These are phyloP conservation scores for Agaricales sp. DNA, from an alignment of 1,284 basidiomycete genomes.

Conservation along the genomic window DNA sequence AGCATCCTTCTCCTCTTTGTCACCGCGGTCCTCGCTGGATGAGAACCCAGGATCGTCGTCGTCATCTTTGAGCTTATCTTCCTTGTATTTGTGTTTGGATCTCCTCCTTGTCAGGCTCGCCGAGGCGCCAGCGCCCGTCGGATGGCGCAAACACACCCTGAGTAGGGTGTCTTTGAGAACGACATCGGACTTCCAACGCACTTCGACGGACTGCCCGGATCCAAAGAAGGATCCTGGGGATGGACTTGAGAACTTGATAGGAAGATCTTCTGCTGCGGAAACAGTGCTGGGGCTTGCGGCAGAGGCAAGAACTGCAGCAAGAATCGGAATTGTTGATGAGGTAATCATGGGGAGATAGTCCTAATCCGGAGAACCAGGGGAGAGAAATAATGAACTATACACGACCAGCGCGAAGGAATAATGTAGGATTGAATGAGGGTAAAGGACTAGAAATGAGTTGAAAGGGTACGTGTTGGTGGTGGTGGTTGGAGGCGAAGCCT, in stretches of 20 bases:
- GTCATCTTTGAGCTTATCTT: no score
- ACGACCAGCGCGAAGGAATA: not conserved
- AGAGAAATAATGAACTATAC: not conserved
- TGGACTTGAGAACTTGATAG: not conserved
- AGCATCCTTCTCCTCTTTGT: not conserved
- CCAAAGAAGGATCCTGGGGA: not conserved
- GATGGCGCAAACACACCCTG: not conserved
- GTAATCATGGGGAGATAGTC: not conserved
- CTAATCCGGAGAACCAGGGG: not conserved
- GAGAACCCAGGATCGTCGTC: no score
- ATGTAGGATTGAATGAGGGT: not conserved
- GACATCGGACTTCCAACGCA: not conserved
- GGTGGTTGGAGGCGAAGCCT: not conserved
- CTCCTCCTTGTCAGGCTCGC: no score
- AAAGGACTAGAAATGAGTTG: not conserved
- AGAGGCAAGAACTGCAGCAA: not conserved
- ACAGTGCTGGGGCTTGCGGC: not conserved
- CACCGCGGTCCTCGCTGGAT: not conserved
- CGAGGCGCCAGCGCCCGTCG: no score
- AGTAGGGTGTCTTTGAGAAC: not conserved
- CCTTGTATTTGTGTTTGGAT: no score
- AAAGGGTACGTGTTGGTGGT: no score
- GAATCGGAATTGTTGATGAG: not conserved
- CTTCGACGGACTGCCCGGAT: not conserved
- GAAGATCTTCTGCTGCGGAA: not conserved